Percentiles rank a stretch among this genome's conserved stretches.
Conservation (phyloP, 1,284 basidiomycete genomes). For the Uromyces viciae-fabae region DNA sequence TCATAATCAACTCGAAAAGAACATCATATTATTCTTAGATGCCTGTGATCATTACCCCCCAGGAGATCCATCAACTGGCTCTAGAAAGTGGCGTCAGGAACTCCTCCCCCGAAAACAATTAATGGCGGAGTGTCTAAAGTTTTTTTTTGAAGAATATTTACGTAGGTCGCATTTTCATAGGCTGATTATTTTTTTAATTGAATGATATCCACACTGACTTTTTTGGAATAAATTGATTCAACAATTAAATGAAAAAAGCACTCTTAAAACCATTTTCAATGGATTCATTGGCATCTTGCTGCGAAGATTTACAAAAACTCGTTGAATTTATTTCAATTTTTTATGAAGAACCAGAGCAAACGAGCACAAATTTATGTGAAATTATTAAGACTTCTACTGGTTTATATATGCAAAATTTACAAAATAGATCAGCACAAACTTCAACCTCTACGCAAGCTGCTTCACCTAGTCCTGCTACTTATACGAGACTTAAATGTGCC, state of each 20-base stretch:
- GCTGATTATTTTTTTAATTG: too few species aligned
- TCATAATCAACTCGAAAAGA: conserved; percentile 28
- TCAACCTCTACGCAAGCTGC: conserved; percentile 13
- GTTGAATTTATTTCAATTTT: conserved; percentile 18
- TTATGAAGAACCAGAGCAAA: conserved; percentile 31
- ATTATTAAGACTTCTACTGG: conserved; percentile 4
- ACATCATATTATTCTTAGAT: conserved; percentile 25
- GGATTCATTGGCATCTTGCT: conserved; percentile 10
- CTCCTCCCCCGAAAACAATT: conserved; percentile 14
- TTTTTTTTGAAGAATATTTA: conserved; percentile 41
- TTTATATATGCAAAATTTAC: background rate
- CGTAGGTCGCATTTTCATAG: too few species aligned
- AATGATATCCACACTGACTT: too few species aligned
- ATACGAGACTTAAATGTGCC: conserved; percentile 32
- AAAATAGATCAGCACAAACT: background rate
- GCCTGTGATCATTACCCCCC: conserved; percentile 38
- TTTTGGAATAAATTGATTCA: too few species aligned
- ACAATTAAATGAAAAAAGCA: background rate
- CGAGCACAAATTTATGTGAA: conserved; percentile 15
- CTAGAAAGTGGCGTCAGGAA: conserved; percentile 34
- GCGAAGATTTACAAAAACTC: conserved; percentile 30
- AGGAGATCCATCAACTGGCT: background rate
- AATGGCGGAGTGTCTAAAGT: conserved; percentile 26
- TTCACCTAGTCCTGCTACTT: background rate
- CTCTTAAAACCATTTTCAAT: background rate